Evolutionary conservation across 345 rosid genomes (phyloP).

Genomic region (Sonneratia alba): DNA sequence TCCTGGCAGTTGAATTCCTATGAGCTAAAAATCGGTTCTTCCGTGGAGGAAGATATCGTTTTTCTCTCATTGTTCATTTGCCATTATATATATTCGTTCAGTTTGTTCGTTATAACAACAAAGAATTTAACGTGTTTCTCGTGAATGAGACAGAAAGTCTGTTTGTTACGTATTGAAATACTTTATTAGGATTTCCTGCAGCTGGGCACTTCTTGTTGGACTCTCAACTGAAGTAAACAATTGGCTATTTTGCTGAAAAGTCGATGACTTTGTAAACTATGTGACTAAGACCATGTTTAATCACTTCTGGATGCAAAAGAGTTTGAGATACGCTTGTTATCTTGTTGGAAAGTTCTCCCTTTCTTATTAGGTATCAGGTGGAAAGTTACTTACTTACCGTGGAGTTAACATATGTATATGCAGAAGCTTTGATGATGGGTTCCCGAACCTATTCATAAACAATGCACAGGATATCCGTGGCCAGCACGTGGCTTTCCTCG

Average conservation of each 20-base stretch:
- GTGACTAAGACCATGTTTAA: not conserved
- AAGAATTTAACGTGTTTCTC: not conserved
- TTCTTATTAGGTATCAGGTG: not conserved
- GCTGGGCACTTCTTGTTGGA: not conserved
- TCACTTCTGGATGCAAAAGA: not conserved
- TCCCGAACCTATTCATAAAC: slow-evolving; percentile 86
- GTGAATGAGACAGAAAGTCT: not conserved
- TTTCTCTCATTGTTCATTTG: too few relatives aligned
- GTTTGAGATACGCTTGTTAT: not conserved
- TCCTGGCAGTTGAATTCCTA: not conserved
- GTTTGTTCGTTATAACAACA: not conserved
- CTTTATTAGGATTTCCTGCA: not conserved
- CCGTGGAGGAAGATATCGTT: not conserved
- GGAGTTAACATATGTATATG: slow-evolving; percentile 1
- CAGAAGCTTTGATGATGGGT: slow-evolving; percentile 96
- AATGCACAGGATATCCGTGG: slow-evolving; percentile 88
- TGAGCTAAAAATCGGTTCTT: not conserved
- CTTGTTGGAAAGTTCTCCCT: not conserved
- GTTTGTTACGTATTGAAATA: not conserved
- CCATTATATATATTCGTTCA: not conserved
- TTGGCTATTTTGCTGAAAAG: not conserved
- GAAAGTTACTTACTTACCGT: slow-evolving; percentile 4
- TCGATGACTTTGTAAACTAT: not conserved
- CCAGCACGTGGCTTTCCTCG: slow-evolving; percentile 92
- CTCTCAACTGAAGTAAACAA: not conserved